These are phyloP conservation scores for Psidium guajava DNA, from an alignment of 345 rosid species.

Conservation along the genomic window DNA sequence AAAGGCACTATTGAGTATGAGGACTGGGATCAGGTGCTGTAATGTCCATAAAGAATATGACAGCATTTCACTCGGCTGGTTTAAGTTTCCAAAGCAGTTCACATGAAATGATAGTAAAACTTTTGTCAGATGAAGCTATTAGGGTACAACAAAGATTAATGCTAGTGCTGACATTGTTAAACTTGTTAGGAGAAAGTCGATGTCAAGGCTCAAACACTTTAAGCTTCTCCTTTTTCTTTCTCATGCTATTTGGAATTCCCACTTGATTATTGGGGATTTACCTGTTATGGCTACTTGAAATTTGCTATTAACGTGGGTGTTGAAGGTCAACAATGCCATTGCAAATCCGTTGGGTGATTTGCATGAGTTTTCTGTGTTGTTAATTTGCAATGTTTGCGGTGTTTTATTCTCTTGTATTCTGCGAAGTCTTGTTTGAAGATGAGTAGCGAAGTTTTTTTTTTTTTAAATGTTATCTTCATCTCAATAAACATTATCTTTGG, in stretches of 20 bases:
- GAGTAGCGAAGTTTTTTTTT: neutral
- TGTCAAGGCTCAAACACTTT: neutral
- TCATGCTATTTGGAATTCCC: neutral
- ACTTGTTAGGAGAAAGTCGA: neutral
- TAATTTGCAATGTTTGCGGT: neutral
- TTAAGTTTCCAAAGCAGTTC: neutral
- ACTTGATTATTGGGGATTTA: neutral
- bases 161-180: neutral
- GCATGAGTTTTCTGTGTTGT: neutral
- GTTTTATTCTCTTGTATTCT: neutral
- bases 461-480: neutral
- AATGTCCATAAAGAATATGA: neutral
- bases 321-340: neutral
- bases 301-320: neutral
- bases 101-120: neutral
- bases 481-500: neutral
- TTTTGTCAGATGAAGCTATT: neutral
- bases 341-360: neutral
- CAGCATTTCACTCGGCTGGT: neutral
- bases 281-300: neutral
- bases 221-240: neutral
- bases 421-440: neutral
- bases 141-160: neutral
- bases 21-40: slow-evolving; percentile 95
- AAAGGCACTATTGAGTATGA: slow-evolving; percentile 87